Conservation (phyloP, 495 filamentous ascomycete genomes). For the Elasticomyces elasticus region DNA sequence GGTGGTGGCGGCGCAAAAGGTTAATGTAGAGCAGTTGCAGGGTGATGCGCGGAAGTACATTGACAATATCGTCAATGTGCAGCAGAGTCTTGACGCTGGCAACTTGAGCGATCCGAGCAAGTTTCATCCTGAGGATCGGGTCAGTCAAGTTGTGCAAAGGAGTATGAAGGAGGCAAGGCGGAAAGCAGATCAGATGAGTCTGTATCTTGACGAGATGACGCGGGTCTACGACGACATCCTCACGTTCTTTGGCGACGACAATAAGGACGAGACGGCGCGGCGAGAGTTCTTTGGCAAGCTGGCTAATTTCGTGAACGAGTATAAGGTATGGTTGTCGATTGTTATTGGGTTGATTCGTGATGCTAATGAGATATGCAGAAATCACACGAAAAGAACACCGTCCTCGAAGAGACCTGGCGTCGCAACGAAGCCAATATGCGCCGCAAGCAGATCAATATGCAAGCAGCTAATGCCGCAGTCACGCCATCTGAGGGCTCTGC, state of each 20-base stretch:
- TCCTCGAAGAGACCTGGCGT: slow-evolving; percentile 68
- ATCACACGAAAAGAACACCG: slow-evolving; percentile 83
- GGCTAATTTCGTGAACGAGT: slow-evolving; percentile 82
- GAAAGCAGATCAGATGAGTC: slow-evolving; percentile 91
- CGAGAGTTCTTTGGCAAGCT: slow-evolving; percentile 95
- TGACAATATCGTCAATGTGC: slow-evolving; percentile 86
- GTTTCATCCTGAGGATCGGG: slow-evolving; percentile 94
- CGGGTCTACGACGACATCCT: slow-evolving; percentile 91
- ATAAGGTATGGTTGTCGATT: slow-evolving; percentile 60
- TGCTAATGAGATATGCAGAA: slow-evolving; percentile 41
- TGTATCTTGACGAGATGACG: slow-evolving; percentile 88
- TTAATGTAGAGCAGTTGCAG: slow-evolving; percentile 88
- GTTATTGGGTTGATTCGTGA: not conserved
- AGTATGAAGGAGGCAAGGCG: slow-evolving; percentile 92
- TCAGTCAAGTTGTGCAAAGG: slow-evolving; percentile 80
- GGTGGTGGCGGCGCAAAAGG: slow-evolving; percentile 74
- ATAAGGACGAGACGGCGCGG: slow-evolving; percentile 81
- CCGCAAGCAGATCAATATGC: slow-evolving; percentile 51
- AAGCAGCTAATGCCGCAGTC: slow-evolving; percentile 41
- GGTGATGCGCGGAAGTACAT: slow-evolving; percentile 89
- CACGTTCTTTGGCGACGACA: slow-evolving; percentile 93
- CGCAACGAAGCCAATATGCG: slow-evolving; percentile 84
- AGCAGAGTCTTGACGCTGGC: slow-evolving; percentile 80
- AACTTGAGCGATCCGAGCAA: slow-evolving; percentile 95
- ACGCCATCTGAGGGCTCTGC: slow-evolving; percentile 29